A percentile compares a stretch with the other conserved stretches of the same genome.
Conservation (phyloP, 1,139 yeast genomes). For the Zhuliangozyma parablackwelliae region DNA sequence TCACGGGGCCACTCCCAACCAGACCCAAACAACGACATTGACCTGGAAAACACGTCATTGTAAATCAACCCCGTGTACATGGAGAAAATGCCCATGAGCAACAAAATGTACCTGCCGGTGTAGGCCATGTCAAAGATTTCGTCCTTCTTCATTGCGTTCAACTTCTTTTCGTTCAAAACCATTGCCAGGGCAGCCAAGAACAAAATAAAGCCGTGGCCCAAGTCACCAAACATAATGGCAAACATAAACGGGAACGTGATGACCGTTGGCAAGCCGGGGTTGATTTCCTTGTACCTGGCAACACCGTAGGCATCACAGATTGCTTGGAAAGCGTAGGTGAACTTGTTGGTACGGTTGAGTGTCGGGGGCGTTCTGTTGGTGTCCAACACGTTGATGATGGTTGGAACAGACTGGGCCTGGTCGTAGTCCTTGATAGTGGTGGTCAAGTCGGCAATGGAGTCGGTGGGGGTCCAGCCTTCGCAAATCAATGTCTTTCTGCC, state of each 20-base stretch:
- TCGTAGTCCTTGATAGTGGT: constrained; percentile 27
- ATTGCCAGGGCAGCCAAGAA: constrained; percentile 54
- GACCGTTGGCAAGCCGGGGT: constrained; percentile 76
- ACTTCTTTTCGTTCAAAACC: constrained; percentile 57
- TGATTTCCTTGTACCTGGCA: constrained; percentile 72
- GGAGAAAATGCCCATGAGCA: constrained; percentile 73
- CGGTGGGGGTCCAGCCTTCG: constrained; percentile 79
- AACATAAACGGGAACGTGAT: constrained; percentile 84
- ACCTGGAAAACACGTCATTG: constrained; percentile 72
- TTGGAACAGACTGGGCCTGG: constrained; percentile 49
- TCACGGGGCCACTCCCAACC: constrained; percentile 75
- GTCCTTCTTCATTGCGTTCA: constrained; percentile 61
- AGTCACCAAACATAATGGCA: constrained; percentile 85
- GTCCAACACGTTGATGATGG: constrained; percentile 62
- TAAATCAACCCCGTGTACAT: constrained; percentile 76
- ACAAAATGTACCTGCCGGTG: constrained; percentile 66
- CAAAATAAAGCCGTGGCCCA: constrained; percentile 73
- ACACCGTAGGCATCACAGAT: constrained; percentile 81
- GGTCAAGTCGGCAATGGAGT: constrained; percentile 42
- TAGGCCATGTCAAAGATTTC: constrained; percentile 83
- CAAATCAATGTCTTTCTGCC: constrained; percentile 63
- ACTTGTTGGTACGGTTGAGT: constrained; percentile 69
- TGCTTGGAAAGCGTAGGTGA: constrained; percentile 70
- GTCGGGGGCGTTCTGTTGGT: constrained; percentile 77
- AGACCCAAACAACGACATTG: constrained; percentile 66